Evolutionary conservation across 495 filamentous ascomycete species (phyloP).

Genomic region (Lichina pygmaea): DNA sequence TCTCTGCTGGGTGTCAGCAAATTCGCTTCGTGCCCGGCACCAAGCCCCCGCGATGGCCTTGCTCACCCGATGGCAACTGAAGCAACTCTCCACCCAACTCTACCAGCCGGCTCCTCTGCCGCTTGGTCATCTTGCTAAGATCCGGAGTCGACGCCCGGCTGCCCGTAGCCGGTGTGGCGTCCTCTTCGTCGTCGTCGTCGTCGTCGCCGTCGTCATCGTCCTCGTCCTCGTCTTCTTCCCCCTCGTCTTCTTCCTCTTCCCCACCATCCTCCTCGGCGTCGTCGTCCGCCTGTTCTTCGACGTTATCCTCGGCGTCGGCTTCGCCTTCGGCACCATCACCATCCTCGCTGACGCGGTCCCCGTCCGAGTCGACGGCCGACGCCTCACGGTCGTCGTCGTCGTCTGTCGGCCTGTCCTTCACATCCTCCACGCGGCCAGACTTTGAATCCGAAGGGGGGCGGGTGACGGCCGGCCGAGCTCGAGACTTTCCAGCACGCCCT

Average conservation of each 20-base stretch:
- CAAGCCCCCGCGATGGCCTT: too few species aligned
- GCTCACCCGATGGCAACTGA: slow-evolving; percentile 31
- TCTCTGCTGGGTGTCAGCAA: slow-evolving; percentile 30
- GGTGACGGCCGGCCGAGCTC: too few species aligned
- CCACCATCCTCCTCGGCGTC: slow-evolving; percentile 12
- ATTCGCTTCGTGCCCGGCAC: slow-evolving; percentile 4
- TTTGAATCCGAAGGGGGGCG: too few species aligned
- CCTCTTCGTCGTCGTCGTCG: slow-evolving; percentile 21
- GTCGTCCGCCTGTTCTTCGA: slow-evolving; percentile 18
- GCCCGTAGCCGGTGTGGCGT: slow-evolving; percentile 24
- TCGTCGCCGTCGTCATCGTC: slow-evolving; percentile 27
- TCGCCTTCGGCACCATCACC: slow-evolving; percentile 22
- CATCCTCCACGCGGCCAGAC: too few species aligned
- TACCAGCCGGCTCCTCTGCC: slow-evolving; percentile 55
- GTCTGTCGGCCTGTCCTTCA: background rate
- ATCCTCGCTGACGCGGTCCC: slow-evolving; percentile 31
- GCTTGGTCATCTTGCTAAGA: slow-evolving; percentile 61
- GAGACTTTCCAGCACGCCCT: too few species aligned
- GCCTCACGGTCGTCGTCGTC: background rate
- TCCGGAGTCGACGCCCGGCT: slow-evolving; percentile 47
- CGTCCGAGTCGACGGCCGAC: slow-evolving; percentile 20
- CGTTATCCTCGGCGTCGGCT: slow-evolving; percentile 22
- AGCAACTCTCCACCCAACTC: slow-evolving; percentile 42
- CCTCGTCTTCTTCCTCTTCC: slow-evolving; percentile 19
- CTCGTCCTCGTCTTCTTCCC: slow-evolving; percentile 22